Evolutionary conservation across 768 basidiomycete genomes (phyloP).

Genomic region (Boletus patriciae): DNA sequence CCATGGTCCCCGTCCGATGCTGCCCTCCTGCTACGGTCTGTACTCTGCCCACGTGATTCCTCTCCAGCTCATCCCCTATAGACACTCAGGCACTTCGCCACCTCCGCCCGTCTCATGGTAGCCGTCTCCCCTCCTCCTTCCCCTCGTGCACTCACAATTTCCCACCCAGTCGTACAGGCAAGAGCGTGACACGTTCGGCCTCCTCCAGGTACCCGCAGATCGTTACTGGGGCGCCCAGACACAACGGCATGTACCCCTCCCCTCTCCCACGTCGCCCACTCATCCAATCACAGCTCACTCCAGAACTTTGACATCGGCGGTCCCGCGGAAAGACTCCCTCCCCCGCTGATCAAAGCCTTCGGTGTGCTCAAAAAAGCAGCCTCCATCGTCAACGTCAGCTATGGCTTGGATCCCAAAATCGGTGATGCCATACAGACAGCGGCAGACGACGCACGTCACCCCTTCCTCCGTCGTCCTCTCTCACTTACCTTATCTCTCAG

Average conservation of each 20-base stretch:
- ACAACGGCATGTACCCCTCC: constrained; percentile 60
- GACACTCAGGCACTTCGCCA: constrained; percentile 23
- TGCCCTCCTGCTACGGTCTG: not conserved
- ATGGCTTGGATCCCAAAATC: constrained; percentile 88
- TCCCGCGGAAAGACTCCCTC: constrained; percentile 86
- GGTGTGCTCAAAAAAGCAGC: constrained; percentile 98
- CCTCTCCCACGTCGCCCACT: not conserved
- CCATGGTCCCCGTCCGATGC: constrained; percentile 20
- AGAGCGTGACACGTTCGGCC: constrained; percentile 95
- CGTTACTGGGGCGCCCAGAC: constrained; percentile 99
- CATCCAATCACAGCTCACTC: constrained; percentile 58
- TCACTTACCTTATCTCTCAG: constrained; percentile 39
- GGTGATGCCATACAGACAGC: constrained; percentile 88
- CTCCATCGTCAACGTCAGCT: constrained; percentile 81
- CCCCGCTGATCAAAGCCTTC: constrained; percentile 96
- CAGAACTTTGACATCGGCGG: constrained; percentile 99
- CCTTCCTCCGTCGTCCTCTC: not conserved
- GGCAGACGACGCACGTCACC: constrained; percentile 78
- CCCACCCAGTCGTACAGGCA: constrained; percentile 57
- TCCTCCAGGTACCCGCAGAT: constrained; percentile 82
- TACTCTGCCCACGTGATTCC: constrained; percentile 25
- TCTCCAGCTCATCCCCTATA: not conserved
- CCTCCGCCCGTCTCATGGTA: constrained; percentile 40
- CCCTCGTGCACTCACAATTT: not conserved
- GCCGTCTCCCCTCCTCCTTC: not conserved